Base-by-base conservation (phyloP, 2,329 filamentous ascomycete species). In the Sporothrix phasma region DNA sequence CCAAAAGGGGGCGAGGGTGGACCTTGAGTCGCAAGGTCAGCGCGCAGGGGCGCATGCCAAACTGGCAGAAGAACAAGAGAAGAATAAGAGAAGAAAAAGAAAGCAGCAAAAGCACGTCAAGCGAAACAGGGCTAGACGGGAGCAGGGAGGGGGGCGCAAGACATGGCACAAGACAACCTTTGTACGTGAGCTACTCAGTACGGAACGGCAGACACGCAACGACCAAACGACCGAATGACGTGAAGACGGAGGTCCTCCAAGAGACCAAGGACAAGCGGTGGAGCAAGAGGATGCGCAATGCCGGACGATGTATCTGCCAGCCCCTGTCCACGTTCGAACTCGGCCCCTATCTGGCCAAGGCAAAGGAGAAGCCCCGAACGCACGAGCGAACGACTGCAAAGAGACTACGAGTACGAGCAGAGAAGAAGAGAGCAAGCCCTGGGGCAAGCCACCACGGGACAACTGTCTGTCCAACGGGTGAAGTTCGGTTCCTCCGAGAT, bases 401-500 rank as follows among this genome's bases (percentile, higher is more conserved):
- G n/a, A 22, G 31, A 17, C 49, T 53, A n/a, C 51, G n/a, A 22
- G 26, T 47, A n/a, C n/a, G n/a, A n/a, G n/a, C n/a, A n/a, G n/a
- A n/a, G n/a, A n/a, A 46, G 8, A 45, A 10, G 29, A 29, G 17
- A 19, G 26, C 39, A 41, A 54, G 5, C 41, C 41, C 0, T 31
- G 31, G 13, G n/a, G 51, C 51, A 24, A 56, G 51, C 51, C 11
- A 39, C 51, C 15, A 24, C 54, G 54, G 62, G 53, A 10, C 62
- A 51, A 60, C 45, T 45, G 45, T 64, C 54, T 64, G 11, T 17
- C 62, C 62, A 56, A 22, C 56, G 41, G n/a, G 39, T 46, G 56
- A 24, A 46, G 34, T 29, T 43, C 37, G n/a, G 7, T 5, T 56
- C n/a, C 51, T 56, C 39, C 31, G 8, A 22, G 29, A 54, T 13